Base-by-base conservation (phyloP, 208 protist species). In the Leptomonas seymouri region DNA sequence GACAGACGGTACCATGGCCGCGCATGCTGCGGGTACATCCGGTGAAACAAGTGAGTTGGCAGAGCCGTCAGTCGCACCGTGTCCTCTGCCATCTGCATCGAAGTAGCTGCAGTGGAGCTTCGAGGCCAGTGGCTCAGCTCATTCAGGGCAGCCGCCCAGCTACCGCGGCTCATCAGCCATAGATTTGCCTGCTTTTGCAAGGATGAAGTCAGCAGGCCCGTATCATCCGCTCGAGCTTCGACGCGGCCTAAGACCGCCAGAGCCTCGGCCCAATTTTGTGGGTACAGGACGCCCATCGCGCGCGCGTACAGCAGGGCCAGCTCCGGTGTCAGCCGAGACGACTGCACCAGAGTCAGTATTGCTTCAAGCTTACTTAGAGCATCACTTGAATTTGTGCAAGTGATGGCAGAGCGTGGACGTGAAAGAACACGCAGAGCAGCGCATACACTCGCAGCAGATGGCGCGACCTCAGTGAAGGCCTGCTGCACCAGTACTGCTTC, bases 141-240 rank as follows among this genome's bases (percentile, higher is more conserved):
- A 21, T 45, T 28, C 41, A 90, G 56, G 12, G 76, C 81, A 23
- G 81, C 77, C 18, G 18, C 61, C 85, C 85, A 87, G 69, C 69
- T 81, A 12, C 83, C 78, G 25, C 78, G 72, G 48, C 81, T 85
- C 27, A 83, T 63, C 44, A 91, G 28, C 86, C 86, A 91, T 57
- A 85, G 27, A 12, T 34, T 12, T 25, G 18, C 20, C 39, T 50
- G 41, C 41, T 36, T n/a, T 57, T 57, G 23, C 6, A 46, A 44
- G 53, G 20, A 4, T n/a, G 44, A 2, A 48, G 11, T 60, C 50
- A 16, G 60, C 25, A 12, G 34, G 34, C 54, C 31, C 28, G 50
- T 14, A 16, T 39, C 42, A 11, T 46, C 44, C 46, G 45, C 41
- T 4, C 31, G 42, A 23, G 56, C 69, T 41, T 69, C 50, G 0